Percentiles rank a stretch among this genome's conserved stretches.
Evolutionary conservation across 2,329 filamentous ascomycete genomes (phyloP).

Genomic region (Thermochaetoides dissita): DNA sequence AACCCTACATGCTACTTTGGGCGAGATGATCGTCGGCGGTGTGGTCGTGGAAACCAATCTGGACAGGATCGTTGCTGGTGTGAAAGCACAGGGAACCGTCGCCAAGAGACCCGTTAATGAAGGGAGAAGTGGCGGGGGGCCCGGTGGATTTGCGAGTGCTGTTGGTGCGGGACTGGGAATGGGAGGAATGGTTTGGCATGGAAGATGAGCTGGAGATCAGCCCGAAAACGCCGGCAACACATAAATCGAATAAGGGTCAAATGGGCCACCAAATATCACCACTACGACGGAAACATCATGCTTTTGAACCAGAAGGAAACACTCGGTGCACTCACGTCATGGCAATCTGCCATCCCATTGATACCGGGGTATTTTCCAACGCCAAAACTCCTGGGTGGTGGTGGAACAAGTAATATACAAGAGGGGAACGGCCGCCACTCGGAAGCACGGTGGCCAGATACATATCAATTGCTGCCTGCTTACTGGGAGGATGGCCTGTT

Average conservation of each 20-base stretch:
- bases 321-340: slow-evolving; percentile 1
- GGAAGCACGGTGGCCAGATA: background rate
- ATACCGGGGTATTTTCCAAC: slow-evolving; percentile 16
- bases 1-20: slow-evolving; percentile 77
- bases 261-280: no score
- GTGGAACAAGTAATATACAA: slow-evolving; percentile 12
- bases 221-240: background rate
- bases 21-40: slow-evolving; percentile 90
- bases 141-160: slow-evolving; percentile 17
- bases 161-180: slow-evolving; percentile 39
- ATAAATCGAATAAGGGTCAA: no score
- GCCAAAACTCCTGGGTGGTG: slow-evolving; percentile 18
- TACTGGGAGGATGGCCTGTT: slow-evolving; percentile 8
- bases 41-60: slow-evolving; percentile 87
- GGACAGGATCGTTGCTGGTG: slow-evolving; percentile 76
- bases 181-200: slow-evolving; percentile 43
- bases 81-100: slow-evolving; percentile 62
- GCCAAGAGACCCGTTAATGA: slow-evolving; percentile 70
- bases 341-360: slow-evolving; percentile 8
- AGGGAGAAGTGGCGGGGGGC: slow-evolving; percentile 32
- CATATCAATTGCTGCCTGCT: background rate
- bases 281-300: no score
- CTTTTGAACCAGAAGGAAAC: background rate
- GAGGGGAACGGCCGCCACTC: background rate
- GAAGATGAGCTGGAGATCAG: slow-evolving; percentile 13